Percentiles rank a stretch among this genome's conserved stretches.
These are phyloP conservation scores for Diutina ranongensis DNA, from an alignment of 1,139 yeast genomes.

Conservation along the genomic window DNA sequence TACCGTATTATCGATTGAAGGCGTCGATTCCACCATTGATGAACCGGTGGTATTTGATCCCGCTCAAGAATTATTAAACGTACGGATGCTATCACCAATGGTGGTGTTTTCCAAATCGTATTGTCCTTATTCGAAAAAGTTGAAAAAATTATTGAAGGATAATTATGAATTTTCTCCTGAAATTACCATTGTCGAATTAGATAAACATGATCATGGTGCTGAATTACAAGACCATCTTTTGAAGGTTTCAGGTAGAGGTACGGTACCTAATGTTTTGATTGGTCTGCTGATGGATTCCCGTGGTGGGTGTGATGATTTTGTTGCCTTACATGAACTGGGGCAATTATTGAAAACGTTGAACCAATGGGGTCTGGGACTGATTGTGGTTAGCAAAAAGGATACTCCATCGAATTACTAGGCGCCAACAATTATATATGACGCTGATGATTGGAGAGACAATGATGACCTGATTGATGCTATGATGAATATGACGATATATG, in stretches of 20 bases:
- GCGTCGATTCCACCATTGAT: neutral
- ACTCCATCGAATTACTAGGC: slow-evolving; percentile 49
- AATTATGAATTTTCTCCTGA: slow-evolving; percentile 64
- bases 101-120: slow-evolving; percentile 58
- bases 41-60: slow-evolving; percentile 35
- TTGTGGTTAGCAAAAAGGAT: slow-evolving; percentile 41
- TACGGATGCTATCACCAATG: slow-evolving; percentile 55
- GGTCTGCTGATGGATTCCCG: slow-evolving; percentile 42
- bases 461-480: too few species aligned
- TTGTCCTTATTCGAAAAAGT: slow-evolving; percentile 65
- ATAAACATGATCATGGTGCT: slow-evolving; percentile 57
- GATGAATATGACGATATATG: too few species aligned
- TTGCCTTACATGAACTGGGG: slow-evolving; percentile 45
- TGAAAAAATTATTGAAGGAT: slow-evolving; percentile 53
- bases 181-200: slow-evolving; percentile 71
- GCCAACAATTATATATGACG: too few species aligned
- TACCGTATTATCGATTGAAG: neutral
- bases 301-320: slow-evolving; percentile 78
- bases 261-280: slow-evolving; percentile 64
- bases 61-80: slow-evolving; percentile 45
- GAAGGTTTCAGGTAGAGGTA: slow-evolving; percentile 44
- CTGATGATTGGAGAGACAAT: too few species aligned
- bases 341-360: slow-evolving; percentile 36
- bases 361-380: slow-evolving; percentile 52
- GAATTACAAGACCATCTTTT: slow-evolving; percentile 51